Percentiles rank a stretch among this genome's conserved stretches.
These are phyloP conservation scores for Serendipita sp. DNA, from an alignment of 768 basidiomycete species.

Conservation along the genomic window DNA sequence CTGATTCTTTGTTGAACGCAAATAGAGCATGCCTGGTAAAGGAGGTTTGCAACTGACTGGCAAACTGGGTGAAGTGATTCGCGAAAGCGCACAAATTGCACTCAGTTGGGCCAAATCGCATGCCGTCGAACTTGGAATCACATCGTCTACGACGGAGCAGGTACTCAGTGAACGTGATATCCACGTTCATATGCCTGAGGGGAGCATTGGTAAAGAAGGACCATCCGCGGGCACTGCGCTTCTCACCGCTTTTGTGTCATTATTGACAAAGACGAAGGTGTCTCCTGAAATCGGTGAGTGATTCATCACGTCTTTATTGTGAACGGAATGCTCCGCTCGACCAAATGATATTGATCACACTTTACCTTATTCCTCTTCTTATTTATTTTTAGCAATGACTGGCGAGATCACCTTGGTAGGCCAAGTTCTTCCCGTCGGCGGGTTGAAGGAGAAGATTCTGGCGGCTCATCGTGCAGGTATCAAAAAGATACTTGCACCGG, in stretches of 20 bases:
- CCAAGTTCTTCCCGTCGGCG: conserved; percentile 91
- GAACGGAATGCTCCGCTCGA: neutral
- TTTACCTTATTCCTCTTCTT: neutral
- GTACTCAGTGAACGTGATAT: conserved; percentile 77
- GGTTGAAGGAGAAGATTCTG: conserved; percentile 89
- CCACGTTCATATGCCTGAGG: conserved; percentile 96
- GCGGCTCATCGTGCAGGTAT: conserved; percentile 96
- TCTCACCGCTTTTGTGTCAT: conserved; percentile 74
- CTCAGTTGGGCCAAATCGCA: conserved; percentile 87
- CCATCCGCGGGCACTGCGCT: conserved; percentile 95
- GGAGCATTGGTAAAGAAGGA: conserved; percentile 86
- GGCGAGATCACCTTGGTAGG: conserved; percentile 95
- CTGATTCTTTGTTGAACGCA: conserved; percentile 9
- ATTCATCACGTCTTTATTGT: neutral
- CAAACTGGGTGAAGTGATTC: conserved; percentile 95
- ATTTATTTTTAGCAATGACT: conserved; percentile 61
- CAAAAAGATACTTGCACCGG: conserved; percentile 76
- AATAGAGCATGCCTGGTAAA: conserved; percentile 92
- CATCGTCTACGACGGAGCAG: conserved; percentile 49
- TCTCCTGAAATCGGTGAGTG: conserved; percentile 73
- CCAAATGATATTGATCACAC: neutral
- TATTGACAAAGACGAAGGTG: conserved; percentile 76
- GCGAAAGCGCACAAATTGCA: conserved; percentile 90
- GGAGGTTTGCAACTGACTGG: conserved; percentile 85
- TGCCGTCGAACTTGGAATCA: conserved; percentile 79